Base-by-base conservation (phyloP, 176 grass and related monocot genomes). In the Carex littledalei region DNA sequence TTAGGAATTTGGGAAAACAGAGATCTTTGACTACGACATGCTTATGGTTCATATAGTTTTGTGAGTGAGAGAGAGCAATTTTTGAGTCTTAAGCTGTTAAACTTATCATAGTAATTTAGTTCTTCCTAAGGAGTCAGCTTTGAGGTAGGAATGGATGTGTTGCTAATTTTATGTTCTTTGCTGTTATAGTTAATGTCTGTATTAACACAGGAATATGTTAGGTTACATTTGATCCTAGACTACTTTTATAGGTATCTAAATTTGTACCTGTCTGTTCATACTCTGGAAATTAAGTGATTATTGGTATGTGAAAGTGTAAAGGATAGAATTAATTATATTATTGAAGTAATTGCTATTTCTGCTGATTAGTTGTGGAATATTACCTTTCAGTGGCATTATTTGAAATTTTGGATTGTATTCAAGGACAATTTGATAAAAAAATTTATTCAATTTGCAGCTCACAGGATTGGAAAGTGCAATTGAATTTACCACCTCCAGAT, bases 381-480 rank as follows among this genome's bases (percentile, higher is more conserved):
- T 18, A 16, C 57, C 0, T 82, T 61, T 54, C 6, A 45, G 47
- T n/a, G 0, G 22, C 4, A 43, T 63, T 50, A 63, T 31, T 83
- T 68, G 62, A 53, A 66, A 67, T 17, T 66, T 77, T n/a, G 45
- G 8, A 37, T 61, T 61, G 37, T 56, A 31, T 24, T 16, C 2
- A 24, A 15, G 45, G 43, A 78, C 11, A 81, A 5, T 21, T 22
- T 63, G 3, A 15, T 39, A 55, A 45, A 20, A 55, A 45, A 20
- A 32, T 2, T 63, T 67, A 85, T 55, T 86, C 31, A 55, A 81
- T 78, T 76, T 90, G 74, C 86, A 94, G 92, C 81, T 91, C 88
- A 31, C 92, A 93, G 87, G 89, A 94, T 84, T 98, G 92, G 95
- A 98, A 93, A 70, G 86, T 86, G 17, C 89, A 94, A 82, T 70